Evolutionary conservation across 192 early-diverging fungal genomes (phyloP).

Genomic region (Backusella morwellensis): DNA sequence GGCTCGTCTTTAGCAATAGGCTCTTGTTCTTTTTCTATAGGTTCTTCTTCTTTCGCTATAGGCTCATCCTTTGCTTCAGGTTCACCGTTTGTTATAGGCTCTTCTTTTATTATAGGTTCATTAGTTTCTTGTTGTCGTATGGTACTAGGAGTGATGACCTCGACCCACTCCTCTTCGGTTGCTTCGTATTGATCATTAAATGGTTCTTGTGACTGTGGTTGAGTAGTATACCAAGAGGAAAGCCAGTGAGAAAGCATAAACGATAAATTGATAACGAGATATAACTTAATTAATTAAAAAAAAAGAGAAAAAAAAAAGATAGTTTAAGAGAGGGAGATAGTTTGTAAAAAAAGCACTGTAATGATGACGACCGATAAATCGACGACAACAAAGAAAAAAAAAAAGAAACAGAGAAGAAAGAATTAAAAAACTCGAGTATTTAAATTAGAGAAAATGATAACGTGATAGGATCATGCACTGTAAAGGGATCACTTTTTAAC

Average conservation of each 20-base stretch:
- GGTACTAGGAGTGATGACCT: background rate
- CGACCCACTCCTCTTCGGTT: conserved; percentile 13
- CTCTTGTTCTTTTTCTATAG: too few relatives aligned
- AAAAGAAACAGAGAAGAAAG: background rate
- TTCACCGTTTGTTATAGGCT: background rate
- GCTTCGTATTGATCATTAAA: conserved; percentile 6
- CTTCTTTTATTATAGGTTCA: background rate
- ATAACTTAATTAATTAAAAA: conserved; percentile 6
- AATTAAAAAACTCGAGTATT: background rate
- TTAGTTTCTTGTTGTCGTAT: background rate
- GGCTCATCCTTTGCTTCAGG: background rate
- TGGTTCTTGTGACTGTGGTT: conserved; percentile 8
- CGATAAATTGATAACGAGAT: conserved; percentile 4
- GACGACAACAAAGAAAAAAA: conserved; percentile 12
- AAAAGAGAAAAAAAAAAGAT: background rate
- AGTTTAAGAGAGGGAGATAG: background rate
- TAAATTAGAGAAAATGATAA: conserved; percentile 7
- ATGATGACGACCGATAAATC: background rate
- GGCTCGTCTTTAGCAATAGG: too few relatives aligned
- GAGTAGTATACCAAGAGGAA: conserved; percentile 8
- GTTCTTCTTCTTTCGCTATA: too few relatives aligned
- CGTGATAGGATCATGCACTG: conserved; percentile 15
- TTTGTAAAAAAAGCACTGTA: conserved; percentile 1
- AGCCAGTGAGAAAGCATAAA: conserved; percentile 19
- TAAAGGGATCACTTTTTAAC: conserved; percentile 5